phyloP scores from a whole-genome alignment of 1,139 yeast species.

The Hyphopichia wangnamkhiaoensis region DNA sequence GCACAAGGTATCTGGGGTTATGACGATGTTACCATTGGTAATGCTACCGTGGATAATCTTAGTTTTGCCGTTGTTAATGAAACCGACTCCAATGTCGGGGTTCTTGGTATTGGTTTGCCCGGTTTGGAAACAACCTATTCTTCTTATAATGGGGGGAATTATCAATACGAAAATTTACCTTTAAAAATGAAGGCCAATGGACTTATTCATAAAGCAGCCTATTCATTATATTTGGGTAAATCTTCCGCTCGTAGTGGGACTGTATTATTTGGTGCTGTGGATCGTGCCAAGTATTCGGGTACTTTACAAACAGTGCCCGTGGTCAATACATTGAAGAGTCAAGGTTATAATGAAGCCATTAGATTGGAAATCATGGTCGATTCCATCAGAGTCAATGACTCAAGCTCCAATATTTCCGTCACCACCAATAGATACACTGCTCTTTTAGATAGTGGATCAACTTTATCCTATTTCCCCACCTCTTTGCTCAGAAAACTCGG shows the following conservation, averaged over 20 bases:
- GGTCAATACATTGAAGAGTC: conserved; percentile 18
- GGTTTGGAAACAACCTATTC: conserved; percentile 47
- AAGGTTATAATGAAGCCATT: conserved; percentile 23
- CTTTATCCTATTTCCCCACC: conserved; percentile 37
- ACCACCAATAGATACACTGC: conserved; percentile 26
- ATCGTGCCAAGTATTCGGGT: conserved; percentile 47
- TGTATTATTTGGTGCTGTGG: conserved; percentile 53
- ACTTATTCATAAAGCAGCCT: conserved; percentile 48
- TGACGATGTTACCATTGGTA: conserved; percentile 44
- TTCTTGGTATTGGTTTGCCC: conserved; percentile 57
- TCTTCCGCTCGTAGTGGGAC: conserved; percentile 26
- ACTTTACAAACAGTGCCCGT: conserved; percentile 31
- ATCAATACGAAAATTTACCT: conserved; percentile 32
- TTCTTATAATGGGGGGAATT: conserved; percentile 7
- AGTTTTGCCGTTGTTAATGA: conserved; percentile 53
- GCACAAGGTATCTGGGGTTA: conserved; percentile 64
- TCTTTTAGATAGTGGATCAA: conserved; percentile 45
- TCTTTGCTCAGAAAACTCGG: conserved; percentile 28
- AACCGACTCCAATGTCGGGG: conserved; percentile 45
- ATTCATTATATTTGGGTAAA: conserved; percentile 38
- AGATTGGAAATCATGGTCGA: conserved; percentile 29
- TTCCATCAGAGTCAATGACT: conserved; percentile 16
- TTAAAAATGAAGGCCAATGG: conserved; percentile 38
- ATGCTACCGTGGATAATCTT: conserved; percentile 40
- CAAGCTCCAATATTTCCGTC: conserved; percentile 12